Evolutionary conservation across 805 yeast species (phyloP).

Genomic region (Vanderwaltozyma verrucispora): DNA sequence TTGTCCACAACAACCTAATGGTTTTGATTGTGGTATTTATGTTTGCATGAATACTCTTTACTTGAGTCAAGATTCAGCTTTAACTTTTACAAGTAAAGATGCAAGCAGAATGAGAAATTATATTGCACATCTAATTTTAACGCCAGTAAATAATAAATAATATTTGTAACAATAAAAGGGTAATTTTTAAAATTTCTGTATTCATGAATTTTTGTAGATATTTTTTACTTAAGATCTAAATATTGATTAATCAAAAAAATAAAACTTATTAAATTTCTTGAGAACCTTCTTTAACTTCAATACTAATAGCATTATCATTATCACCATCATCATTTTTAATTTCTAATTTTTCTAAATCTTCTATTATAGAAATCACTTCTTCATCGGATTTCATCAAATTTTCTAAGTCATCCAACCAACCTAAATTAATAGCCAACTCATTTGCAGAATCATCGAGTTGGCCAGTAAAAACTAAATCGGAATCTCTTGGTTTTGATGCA

Average conservation of each 20-base stretch:
- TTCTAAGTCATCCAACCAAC: conserved; percentile 53
- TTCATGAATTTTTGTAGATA: too few relatives aligned
- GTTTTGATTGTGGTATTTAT: conserved; percentile 93
- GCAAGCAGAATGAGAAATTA: conserved; percentile 54
- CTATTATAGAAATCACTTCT: conserved; percentile 3
- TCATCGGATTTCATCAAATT: conserved; percentile 24
- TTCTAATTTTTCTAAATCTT: conserved; percentile 10
- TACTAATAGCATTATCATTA: background rate
- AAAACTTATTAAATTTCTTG: too few relatives aligned
- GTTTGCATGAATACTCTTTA: conserved; percentile 68
- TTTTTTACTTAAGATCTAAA: too few relatives aligned
- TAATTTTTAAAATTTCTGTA: too few relatives aligned
- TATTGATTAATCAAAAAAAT: too few relatives aligned
- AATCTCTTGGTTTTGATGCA: conserved; percentile 37
- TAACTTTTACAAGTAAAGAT: conserved; percentile 55
- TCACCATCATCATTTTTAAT: background rate
- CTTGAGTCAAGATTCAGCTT: conserved; percentile 39
- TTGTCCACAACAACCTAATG: conserved; percentile 85
- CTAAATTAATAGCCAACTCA: conserved; percentile 41
- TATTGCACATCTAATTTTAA: conserved; percentile 25
- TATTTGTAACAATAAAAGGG: background rate
- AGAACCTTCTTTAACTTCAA: too few relatives aligned
- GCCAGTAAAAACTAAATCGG: conserved; percentile 52
- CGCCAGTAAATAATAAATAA: background rate
- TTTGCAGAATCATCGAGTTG: conserved; percentile 60